Conservation (phyloP, 169 alveolate genomes). For the Eimeria zaria region DNA sequence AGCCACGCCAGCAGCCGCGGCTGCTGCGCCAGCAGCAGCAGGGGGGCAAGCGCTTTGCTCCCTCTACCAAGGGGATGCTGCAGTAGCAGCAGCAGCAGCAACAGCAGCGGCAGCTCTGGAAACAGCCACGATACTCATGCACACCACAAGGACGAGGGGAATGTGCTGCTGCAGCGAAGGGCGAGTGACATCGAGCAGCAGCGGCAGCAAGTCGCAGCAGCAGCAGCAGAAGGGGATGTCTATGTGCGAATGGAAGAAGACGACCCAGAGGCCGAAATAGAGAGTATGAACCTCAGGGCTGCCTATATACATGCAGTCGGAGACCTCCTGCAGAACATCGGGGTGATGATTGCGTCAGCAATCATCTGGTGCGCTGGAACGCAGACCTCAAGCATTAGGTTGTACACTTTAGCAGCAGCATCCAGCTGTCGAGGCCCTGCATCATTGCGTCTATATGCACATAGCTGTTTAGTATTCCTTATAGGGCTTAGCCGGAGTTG, state of each 20-base stretch:
- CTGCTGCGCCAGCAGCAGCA: slow-evolving; percentile 30
- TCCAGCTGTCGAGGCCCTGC: not conserved
- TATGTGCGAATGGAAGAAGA: slow-evolving; percentile 82
- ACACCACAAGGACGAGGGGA: slow-evolving; percentile 22
- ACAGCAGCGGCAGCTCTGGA: slow-evolving; percentile 21
- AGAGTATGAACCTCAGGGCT: slow-evolving; percentile 95
- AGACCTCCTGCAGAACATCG: slow-evolving; percentile 96
- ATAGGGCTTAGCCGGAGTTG: not conserved
- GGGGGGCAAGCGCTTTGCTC: not conserved
- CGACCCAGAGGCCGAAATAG: slow-evolving; percentile 85
- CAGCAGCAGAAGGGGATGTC: slow-evolving; percentile 56
- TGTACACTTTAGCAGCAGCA: not conserved
- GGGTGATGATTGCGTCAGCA: slow-evolving; percentile 97
- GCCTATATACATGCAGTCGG: slow-evolving; percentile 98
- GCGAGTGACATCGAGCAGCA: slow-evolving; percentile 1
- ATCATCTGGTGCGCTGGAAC: slow-evolving; percentile 89
- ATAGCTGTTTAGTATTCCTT: not conserved
- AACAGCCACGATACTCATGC: slow-evolving; percentile 20
- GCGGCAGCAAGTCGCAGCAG: slow-evolving; percentile 46
- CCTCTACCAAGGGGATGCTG: no score
- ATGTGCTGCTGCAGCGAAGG: slow-evolving; percentile 11
- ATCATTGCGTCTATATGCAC: not conserved
- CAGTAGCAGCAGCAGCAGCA: not conserved
- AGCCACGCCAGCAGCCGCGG: slow-evolving; percentile 30
- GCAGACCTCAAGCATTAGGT: not conserved